Percentiles rank a stretch among this genome's conserved stretches.
Conservation (phyloP, 2,329 filamentous ascomycete genomes). For the Zalaria obscura region DNA sequence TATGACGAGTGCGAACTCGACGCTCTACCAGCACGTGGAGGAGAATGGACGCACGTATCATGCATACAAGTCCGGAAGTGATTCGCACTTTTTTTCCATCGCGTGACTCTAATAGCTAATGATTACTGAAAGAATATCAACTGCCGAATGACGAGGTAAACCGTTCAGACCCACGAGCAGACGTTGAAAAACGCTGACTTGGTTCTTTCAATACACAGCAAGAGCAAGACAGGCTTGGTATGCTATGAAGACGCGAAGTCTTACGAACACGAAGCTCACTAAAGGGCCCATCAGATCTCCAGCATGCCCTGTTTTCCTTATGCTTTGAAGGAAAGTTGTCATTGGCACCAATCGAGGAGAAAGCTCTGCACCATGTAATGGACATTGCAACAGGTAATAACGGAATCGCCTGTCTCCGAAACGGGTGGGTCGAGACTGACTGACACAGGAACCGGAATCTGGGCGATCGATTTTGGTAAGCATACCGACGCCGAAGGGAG, state of each 20-base stretch:
- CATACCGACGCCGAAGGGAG: background rate
- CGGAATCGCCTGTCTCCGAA: no score
- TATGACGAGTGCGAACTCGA: background rate
- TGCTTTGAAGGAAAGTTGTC: background rate
- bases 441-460: conserved; percentile 4
- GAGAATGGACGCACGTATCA: conserved; percentile 1
- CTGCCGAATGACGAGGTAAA: background rate
- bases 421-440: no score
- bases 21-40: background rate
- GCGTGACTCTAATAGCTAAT: no score
- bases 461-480: conserved; percentile 4
- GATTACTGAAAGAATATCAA: background rate
- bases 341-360: background rate
- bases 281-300: background rate
- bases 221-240: conserved; percentile 1
- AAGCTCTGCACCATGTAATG: background rate
- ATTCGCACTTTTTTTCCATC: no score
- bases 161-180: no score
- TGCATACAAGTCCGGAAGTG: background rate
- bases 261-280: background rate
- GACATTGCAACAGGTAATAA: conserved; percentile 1
- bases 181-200: no score
- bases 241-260: background rate
- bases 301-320: background rate
- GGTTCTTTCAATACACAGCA: background rate